A percentile compares a stretch with the other conserved stretches of the same genome.
These are phyloP conservation scores for Phaffomyces thermotolerans DNA, from an alignment of 805 yeast species.

Conservation along the genomic window DNA sequence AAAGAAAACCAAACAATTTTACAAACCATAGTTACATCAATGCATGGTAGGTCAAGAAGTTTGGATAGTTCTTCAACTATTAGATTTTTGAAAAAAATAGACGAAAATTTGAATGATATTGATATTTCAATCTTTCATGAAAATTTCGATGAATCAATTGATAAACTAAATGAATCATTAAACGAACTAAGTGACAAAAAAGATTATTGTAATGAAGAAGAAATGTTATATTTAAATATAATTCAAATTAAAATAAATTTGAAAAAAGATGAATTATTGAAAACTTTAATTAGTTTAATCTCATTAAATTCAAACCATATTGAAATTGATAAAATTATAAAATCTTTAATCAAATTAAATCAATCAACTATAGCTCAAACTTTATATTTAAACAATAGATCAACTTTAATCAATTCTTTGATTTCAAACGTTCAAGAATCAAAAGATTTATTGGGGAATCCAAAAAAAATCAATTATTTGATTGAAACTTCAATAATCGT, in stretches of 20 bases:
- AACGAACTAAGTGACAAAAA: slow-evolving; percentile 14
- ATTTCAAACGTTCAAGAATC: slow-evolving; percentile 37
- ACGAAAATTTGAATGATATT: slow-evolving; percentile 58
- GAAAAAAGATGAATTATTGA: slow-evolving; percentile 26
- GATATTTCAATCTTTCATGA: slow-evolving; percentile 62
- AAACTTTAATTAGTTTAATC: slow-evolving; percentile 30
- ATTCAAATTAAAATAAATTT: slow-evolving; percentile 27
- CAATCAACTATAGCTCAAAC: slow-evolving; percentile 42
- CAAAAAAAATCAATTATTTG: slow-evolving; percentile 38
- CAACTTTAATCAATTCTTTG: slow-evolving; percentile 39
- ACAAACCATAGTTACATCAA: slow-evolving; percentile 53
- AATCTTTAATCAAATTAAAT: slow-evolving; percentile 33
- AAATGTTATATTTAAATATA: slow-evolving; percentile 25
- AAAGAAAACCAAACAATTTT: slow-evolving; percentile 32
- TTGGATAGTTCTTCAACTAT: slow-evolving; percentile 37
- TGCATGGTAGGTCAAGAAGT: slow-evolving; percentile 53
- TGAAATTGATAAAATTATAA: slow-evolving; percentile 21
- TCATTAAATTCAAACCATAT: slow-evolving; percentile 21
- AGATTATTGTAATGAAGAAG: slow-evolving; percentile 22
- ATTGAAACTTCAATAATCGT: slow-evolving; percentile 56
- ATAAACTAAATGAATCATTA: slow-evolving; percentile 28
- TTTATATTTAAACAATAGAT: slow-evolving; percentile 41
- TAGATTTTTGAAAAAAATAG: slow-evolving; percentile 44
- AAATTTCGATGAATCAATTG: slow-evolving; percentile 40
- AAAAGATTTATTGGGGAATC: slow-evolving; percentile 45